Evolutionary conservation across 768 basidiomycete species (phyloP), one percentile per base, ranked within the genome.

Genomic region (Amanita molliuscula): DNA sequence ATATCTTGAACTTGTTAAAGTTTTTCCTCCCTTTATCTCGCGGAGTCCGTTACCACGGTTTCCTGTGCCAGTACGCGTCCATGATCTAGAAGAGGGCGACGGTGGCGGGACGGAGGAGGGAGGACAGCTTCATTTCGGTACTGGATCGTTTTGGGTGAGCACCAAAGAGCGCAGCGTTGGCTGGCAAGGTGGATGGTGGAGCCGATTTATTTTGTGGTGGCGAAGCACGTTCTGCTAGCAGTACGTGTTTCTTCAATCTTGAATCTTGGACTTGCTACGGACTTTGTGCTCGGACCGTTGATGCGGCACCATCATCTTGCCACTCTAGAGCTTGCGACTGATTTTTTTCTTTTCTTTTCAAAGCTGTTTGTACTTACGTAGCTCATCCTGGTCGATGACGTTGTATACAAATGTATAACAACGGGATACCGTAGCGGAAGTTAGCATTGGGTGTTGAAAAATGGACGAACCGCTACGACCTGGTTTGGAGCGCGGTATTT

Each of bases 91-190:
- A 63, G 83, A 84, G 60, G 86, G 79, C 21, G 77, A 77, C 49
- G 77, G 78, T 44, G 73, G 76, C 41, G 67, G 71, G 33, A 67
- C 62, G 15, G 78, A 79, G 15, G 78, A 79, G 55, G 72, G 70
- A 53, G 76, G 75, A 49, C 75, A 75, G 31, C 74, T 91, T 51
- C 76, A 74, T 26, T 79, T 80, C 61, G 90, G 90, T 16, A 92
- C 90, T n/a, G 90, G 90, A 6, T 70, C 74, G 42, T 84, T 94
- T 77, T 88, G 85, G 82, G 66, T 88, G 25, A 81, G 87, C 49
- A 60, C 72, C 18, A 78, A 75, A 57, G 60, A 65, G 38, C 80
- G 91, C 33, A 65, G 67, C 34, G 71, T 74, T 25, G 83, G 79
- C 9, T 91, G 82, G 80, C 70, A 78, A 59, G 88, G 90, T 18